Percentiles rank a stretch among this genome's conserved stretches.
These are phyloP conservation scores for Oenanthe sinensis DNA, from an alignment of 129 eudicot species.

Conservation along the genomic window DNA sequence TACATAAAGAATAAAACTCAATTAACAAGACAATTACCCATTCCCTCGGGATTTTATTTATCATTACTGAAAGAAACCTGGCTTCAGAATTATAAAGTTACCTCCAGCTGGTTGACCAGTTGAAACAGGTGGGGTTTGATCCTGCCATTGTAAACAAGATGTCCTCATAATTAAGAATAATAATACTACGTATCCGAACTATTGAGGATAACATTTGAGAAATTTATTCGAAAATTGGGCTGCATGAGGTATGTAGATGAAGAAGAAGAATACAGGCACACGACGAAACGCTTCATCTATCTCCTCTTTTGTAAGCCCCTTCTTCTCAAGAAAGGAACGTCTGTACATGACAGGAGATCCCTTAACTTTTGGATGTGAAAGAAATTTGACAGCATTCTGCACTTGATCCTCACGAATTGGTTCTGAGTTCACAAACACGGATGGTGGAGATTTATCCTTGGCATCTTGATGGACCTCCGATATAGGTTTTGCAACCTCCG, in stretches of 20 bases:
- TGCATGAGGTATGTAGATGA: background rate
- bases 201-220: background rate
- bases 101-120: slow-evolving; percentile 62
- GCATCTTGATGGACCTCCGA: too few species aligned
- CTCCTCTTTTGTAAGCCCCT: slow-evolving; percentile 97
- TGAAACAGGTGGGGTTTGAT: slow-evolving; percentile 52
- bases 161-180: background rate
- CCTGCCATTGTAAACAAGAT: slow-evolving; percentile 35
- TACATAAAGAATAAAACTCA: background rate
- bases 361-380: slow-evolving; percentile 91
- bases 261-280: slow-evolving; percentile 57
- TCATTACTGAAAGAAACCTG: background rate
- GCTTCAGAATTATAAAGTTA: slow-evolving; percentile 13
- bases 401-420: slow-evolving; percentile 97
- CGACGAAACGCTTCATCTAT: slow-evolving; percentile 97
- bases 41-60: background rate
- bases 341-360: slow-evolving; percentile 94
- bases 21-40: background rate
- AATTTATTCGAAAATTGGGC: background rate
- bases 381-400: slow-evolving; percentile 87
- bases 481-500: too few species aligned
- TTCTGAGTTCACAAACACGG: slow-evolving; percentile 18
- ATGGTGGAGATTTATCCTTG: too few species aligned
- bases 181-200: background rate
- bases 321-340: slow-evolving; percentile 89